Base-by-base conservation (phyloP, 1,139 yeast species). In the Meyerozyma carpophila region DNA sequence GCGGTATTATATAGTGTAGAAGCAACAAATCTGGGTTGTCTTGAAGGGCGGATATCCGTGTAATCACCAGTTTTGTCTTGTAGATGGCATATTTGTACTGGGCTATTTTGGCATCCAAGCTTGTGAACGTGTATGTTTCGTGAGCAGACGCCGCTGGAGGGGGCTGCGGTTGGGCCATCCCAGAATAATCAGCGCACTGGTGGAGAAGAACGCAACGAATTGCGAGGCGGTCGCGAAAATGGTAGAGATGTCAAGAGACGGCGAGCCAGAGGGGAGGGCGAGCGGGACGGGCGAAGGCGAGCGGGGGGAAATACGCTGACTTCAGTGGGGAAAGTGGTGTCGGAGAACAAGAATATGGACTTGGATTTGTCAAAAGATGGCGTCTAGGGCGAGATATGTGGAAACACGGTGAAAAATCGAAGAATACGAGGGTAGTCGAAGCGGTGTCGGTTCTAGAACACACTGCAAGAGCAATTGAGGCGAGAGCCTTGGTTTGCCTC, bases 41-140 rank as follows among this genome's bases (percentile, higher is more conserved):
- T 31, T 16, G 27, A 6, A 61, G 41, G 18, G 47, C 42, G 43
- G 47, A 52, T 16, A 66, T 41, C 32, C 59, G 56, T 10, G 51
- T 46, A 5, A 61, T 51, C 37, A 65, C 50, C 36, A 49, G 39
- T 26, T 63, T 57, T 36, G 70, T 52, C 52, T 73, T 72, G 43
- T 50, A 51, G 28, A 69, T 62, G 14, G 71, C 66, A 47, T 72
- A 73, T 44, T 65, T 61, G 53, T 68, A 73, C 51, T 73, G 78
- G 14, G 72, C 54, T 20, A 69, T 61, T 44, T 63, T 65, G 25
- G 69, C 65, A 45, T 68, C 74, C 27, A 63, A 54, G 7, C 68
- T 57, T 43, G 54, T 52, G 16, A 34, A 34, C 26, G 37, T 34
- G 14, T 37, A 51, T 11, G 26, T 11, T 8, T 10, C 37, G 27